Base-by-base conservation (phyloP, 768 basidiomycete species). In the Xerocomellus intermedius region DNA sequence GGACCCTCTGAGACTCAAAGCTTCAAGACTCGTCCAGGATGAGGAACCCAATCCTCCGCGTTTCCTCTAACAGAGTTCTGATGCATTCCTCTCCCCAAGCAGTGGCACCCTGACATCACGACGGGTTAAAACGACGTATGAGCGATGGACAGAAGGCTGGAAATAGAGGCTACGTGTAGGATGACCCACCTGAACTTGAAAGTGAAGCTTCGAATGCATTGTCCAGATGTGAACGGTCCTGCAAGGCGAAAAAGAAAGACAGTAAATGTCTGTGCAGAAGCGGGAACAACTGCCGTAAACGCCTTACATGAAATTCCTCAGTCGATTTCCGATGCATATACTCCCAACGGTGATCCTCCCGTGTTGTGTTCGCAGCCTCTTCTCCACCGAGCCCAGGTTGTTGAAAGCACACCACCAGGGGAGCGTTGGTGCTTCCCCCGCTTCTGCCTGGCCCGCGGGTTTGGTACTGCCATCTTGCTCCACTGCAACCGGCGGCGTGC, bases 61-160 rank as follows among this genome's bases (percentile, higher is more conserved):
- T 65, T 33, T 64, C 63, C 6, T 64, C 54, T 4, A 64, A 43
- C 46, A 64, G 3, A 17, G 33, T 49, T 28, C 47, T 51, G 1
- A 62, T 62, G 24, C 48, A 54, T 33, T 62, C 59, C 36, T 61
- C 59, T 28, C 63, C 63, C 63, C 63, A 65, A 5, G 59, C 63
- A 16, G 59, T 54, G 22, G 59, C 53, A 7, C 59, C 63, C 63
- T 64, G n/a, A 36, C 38, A 48, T 43, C 10, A 30, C 17, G 9
- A 37, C 2, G 19, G 0, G 14, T 51, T 5, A 52, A 16, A 28
- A 39, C 9, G 2, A n/a, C 8, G 21, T 9, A 24, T 10, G 16
- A 36, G 2, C 30, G 6, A 12, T 37, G 30, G 26, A 17, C 22
- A 10, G 14, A 8, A 41, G 28, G n/a, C 13, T 12, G 5, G 14